These are phyloP conservation scores for Epichloe gansuensis DNA, from an alignment of 2,329 filamentous ascomycete genomes.

Conservation along the genomic window DNA sequence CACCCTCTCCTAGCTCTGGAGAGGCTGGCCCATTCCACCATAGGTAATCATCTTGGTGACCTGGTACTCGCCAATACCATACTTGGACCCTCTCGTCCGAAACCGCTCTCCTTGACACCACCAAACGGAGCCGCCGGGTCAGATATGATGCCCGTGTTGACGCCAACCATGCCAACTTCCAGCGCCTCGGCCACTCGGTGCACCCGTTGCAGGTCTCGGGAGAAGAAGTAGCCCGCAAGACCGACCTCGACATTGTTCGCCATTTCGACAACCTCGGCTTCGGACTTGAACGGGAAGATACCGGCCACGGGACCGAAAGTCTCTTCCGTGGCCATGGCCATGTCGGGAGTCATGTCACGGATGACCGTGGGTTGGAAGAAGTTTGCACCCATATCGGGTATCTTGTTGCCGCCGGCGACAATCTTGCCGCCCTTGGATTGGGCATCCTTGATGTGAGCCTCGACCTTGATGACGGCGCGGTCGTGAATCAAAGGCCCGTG, in stretches of 20 bases:
- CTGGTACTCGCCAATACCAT: slow-evolving; percentile 67
- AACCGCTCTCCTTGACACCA: slow-evolving; percentile 72
- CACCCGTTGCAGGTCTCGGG: slow-evolving; percentile 45
- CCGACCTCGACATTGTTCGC: slow-evolving; percentile 80
- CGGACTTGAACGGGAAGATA: slow-evolving; percentile 76
- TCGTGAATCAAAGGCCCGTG: slow-evolving; percentile 80
- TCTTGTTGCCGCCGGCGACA: slow-evolving; percentile 59
- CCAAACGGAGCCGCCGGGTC: slow-evolving; percentile 55
- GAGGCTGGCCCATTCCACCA: slow-evolving; percentile 42
- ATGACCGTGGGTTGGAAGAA: slow-evolving; percentile 89
- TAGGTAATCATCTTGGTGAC: slow-evolving; percentile 53
- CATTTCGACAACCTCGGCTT: slow-evolving; percentile 73
- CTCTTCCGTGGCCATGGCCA: slow-evolving; percentile 78
- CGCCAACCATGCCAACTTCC: slow-evolving; percentile 79
- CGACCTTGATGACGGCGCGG: slow-evolving; percentile 68
- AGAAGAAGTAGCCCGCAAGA: slow-evolving; percentile 91
- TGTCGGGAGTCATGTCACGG: slow-evolving; percentile 71
- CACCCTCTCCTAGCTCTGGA: slow-evolving; percentile 27
- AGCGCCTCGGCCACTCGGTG: slow-evolving; percentile 54
- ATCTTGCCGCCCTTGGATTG: slow-evolving; percentile 65
- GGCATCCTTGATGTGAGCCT: slow-evolving; percentile 70
- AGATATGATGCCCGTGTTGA: slow-evolving; percentile 62
- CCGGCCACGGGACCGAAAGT: slow-evolving; percentile 93
- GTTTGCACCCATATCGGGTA: slow-evolving; percentile 65
- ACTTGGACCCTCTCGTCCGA: slow-evolving; percentile 65